Evolutionary conservation across 2,329 filamentous ascomycete genomes (phyloP), one percentile per base, ranked within the genome.

Genomic region (Scedosporium aurantiacum): DNA sequence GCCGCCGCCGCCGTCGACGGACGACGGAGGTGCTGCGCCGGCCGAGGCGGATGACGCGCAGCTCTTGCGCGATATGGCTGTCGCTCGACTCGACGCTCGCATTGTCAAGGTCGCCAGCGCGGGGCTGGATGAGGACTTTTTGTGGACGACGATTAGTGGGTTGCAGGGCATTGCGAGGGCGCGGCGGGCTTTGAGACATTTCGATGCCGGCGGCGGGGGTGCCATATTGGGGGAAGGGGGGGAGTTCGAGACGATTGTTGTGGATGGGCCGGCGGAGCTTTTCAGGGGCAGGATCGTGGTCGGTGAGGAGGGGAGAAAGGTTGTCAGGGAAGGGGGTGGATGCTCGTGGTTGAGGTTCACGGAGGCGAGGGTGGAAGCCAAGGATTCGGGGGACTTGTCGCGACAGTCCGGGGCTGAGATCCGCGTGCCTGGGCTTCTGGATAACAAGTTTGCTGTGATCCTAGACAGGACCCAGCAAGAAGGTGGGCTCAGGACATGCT

Each of bases 51-150:
- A 78, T 57, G 81, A 80, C 57, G 76, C 76, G 18, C 81, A 78
- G 71, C 78, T 97, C 21, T 78, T 99, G 58, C 79, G 83, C 63
- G 92, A 97, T 72, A 96, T 99, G 90, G 82, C 82, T 4, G 79
- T 78, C 5, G 83, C 86, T 2, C 88, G 88, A 0, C 83, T 96
- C 61, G 90, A 96, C 69, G 89, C 92, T n/a, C 81, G 92, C 63
- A 90, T 99, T 69, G 85, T 99, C 75, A 99, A 97, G 75, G 91
- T 97, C 54, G 92, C 94, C 52, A 95, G 90, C 65, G 91, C 91
- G 5, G 94, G 92, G 0, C 78, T 99, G 58, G 89, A 93, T 68
- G 89, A 91, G 66, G 78, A 75, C 43, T 87, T 91, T 68, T 76
- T 99, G 25, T 96, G 92, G 88, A 82, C 84, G 66, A 85, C 91